Conservation (phyloP, 2,329 filamentous ascomycete species). For the Clarireedia sp. region DNA sequence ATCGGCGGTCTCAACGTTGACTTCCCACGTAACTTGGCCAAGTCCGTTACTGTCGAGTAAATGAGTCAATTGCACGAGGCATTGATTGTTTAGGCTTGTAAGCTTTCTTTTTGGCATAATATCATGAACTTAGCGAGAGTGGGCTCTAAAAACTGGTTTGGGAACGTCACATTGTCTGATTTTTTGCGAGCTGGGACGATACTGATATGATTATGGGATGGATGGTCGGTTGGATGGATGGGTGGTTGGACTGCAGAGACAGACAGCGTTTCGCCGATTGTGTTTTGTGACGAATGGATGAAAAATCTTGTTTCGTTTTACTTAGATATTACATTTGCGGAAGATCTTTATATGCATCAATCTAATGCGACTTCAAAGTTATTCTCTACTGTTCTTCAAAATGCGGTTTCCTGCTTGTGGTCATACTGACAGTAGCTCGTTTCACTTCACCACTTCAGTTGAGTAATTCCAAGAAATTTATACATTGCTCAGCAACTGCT, state of each 20-base stretch:
- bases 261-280: neutral
- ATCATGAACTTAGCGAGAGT: neutral
- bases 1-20: slow-evolving; percentile 95
- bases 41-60: slow-evolving; percentile 98
- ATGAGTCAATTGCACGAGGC: neutral
- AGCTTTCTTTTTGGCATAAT: slow-evolving; percentile 1
- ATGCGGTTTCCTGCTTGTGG: no score
- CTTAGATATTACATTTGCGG: neutral
- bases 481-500: no score
- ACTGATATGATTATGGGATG: neutral
- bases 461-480: no score
- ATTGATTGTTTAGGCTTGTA: slow-evolving; percentile 7
- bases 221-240: neutral
- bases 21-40: slow-evolving; percentile 96
- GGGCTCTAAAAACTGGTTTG: neutral
- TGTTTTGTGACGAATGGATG: neutral
- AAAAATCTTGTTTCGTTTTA: neutral
- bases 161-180: neutral
- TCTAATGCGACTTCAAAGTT: neutral
- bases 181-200: neutral
- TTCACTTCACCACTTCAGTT: no score
- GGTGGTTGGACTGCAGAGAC: neutral
- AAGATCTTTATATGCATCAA: neutral
- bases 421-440: no score
- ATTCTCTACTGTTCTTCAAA: no score